Evolutionary conservation across 352 stramenopile genomes (phyloP).

Genomic region (Phytophthora syringae): DNA sequence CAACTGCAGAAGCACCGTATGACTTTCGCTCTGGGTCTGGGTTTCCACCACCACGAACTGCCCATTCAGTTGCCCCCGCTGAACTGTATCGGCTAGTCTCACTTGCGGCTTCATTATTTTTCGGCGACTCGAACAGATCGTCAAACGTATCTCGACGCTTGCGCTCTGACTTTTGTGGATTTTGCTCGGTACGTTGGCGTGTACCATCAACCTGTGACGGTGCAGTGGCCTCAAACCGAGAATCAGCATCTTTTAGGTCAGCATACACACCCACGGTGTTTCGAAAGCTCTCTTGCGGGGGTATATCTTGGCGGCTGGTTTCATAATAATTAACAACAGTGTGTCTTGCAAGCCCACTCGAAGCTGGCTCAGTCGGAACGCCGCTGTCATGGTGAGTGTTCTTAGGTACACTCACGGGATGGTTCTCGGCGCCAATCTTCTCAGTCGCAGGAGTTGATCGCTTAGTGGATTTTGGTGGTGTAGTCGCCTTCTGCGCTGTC

Average conservation of each 20-base stretch:
- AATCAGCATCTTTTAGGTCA: conserved; percentile 4
- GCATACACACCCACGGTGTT: conserved; percentile 43
- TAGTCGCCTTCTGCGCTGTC: conserved; percentile 17
- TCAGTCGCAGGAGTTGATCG: background rate
- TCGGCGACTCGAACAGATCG: conserved; percentile 76
- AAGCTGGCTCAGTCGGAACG: conserved; percentile 3
- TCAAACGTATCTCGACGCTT: conserved; percentile 77
- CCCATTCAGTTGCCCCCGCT: conserved; percentile 14
- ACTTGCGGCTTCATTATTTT: conserved; percentile 13
- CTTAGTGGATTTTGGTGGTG: conserved; percentile 15
- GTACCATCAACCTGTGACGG: background rate
- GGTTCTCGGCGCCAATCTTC: conserved; percentile 7
- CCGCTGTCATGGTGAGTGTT: background rate
- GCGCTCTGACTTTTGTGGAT: conserved; percentile 21
- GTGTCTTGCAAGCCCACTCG: conserved; percentile 22
- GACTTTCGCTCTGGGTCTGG: conserved; percentile 2
- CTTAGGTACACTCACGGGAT: background rate
- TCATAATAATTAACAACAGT: conserved; percentile 37
- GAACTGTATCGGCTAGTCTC: conserved; percentile 13
- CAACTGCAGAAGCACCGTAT: conserved; percentile 27
- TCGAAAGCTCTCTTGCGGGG: conserved; percentile 29
- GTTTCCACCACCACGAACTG: conserved; percentile 17
- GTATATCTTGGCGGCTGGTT: conserved; percentile 1
- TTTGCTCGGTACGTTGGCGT: conserved; percentile 10
- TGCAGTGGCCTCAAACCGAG: conserved; percentile 11